Conservation (phyloP, 2,329 filamentous ascomycete species). For the Phoma sp. region DNA sequence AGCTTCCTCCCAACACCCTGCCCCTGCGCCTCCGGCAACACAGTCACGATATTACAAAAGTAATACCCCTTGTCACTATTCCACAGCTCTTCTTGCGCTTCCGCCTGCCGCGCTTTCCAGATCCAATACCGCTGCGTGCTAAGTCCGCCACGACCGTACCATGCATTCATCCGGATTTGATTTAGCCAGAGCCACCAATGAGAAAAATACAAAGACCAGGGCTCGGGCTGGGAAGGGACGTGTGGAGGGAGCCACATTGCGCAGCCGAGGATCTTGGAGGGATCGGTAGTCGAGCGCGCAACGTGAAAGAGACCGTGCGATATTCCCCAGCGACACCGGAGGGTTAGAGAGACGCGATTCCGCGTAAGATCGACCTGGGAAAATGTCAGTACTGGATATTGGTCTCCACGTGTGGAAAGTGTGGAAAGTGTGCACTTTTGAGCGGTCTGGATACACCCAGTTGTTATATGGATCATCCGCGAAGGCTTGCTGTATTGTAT, state of each 20-base stretch:
- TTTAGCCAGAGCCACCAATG: slow-evolving; percentile 70
- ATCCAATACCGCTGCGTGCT: slow-evolving; percentile 73
- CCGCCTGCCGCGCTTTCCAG: slow-evolving; percentile 71
- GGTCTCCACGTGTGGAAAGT: slow-evolving; percentile 9
- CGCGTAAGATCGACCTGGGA: slow-evolving; percentile 63
- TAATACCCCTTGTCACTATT: slow-evolving; percentile 72
- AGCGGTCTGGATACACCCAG: slow-evolving; percentile 67
- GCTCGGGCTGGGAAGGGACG: slow-evolving; percentile 54
- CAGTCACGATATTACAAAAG: slow-evolving; percentile 78
- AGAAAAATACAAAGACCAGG: slow-evolving; percentile 69
- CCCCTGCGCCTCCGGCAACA: slow-evolving; percentile 69
- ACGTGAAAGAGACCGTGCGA: slow-evolving; percentile 73
- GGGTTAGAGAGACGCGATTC: slow-evolving; percentile 67
- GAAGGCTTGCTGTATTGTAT: slow-evolving; percentile 71
- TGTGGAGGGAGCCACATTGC: slow-evolving; percentile 74
- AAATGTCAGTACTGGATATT: neutral
- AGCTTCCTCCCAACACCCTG: slow-evolving; percentile 70
- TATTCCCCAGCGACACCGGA: slow-evolving; percentile 74
- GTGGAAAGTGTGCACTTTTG: slow-evolving; percentile 54
- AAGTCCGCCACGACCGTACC: slow-evolving; percentile 72
- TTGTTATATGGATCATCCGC: slow-evolving; percentile 70
- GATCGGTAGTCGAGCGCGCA: slow-evolving; percentile 63
- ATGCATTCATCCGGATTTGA: slow-evolving; percentile 71
- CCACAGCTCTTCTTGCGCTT: slow-evolving; percentile 69
- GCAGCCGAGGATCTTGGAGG: slow-evolving; percentile 67